Evolutionary conservation across 176 grass and related monocot species (phyloP).

Genomic region (Aegilops tauschii): DNA sequence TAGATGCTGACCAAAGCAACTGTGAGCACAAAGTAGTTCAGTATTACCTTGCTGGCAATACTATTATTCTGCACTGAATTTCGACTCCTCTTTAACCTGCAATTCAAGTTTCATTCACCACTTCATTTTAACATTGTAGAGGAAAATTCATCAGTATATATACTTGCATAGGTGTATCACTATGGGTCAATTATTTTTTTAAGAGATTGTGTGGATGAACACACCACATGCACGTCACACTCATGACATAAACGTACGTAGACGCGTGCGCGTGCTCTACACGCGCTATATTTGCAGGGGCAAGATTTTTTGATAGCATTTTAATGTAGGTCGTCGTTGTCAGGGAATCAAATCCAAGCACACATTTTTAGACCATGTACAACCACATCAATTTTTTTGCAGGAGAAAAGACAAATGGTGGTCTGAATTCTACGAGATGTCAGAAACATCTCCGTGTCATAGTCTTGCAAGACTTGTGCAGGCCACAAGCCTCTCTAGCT

Average conservation of each 20-base stretch:
- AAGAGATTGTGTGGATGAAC: background rate
- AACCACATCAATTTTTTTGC: background rate
- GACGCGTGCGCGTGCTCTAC: constrained; percentile 1
- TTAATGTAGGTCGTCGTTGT: constrained; percentile 26
- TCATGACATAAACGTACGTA: background rate
- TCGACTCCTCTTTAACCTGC: background rate
- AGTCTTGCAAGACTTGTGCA: constrained; percentile 40
- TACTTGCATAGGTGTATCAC: background rate
- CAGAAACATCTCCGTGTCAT: constrained; percentile 8
- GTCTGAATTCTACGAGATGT: background rate
- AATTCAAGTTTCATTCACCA: background rate
- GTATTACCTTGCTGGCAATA: background rate
- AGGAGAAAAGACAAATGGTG: constrained; percentile 26
- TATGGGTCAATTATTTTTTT: background rate
- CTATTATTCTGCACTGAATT: background rate
- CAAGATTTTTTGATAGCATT: background rate
- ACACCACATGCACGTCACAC: background rate
- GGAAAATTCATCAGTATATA: background rate
- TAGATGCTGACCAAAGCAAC: background rate
- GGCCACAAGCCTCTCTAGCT: constrained; percentile 37
- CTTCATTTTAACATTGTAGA: background rate
- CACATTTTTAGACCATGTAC: constrained; percentile 27
- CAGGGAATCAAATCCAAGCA: constrained; percentile 34
- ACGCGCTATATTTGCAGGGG: background rate
- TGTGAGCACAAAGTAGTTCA: background rate